phyloP scores from a whole-genome alignment of 805 yeast genomes.

The Huiozyma sinensis region DNA sequence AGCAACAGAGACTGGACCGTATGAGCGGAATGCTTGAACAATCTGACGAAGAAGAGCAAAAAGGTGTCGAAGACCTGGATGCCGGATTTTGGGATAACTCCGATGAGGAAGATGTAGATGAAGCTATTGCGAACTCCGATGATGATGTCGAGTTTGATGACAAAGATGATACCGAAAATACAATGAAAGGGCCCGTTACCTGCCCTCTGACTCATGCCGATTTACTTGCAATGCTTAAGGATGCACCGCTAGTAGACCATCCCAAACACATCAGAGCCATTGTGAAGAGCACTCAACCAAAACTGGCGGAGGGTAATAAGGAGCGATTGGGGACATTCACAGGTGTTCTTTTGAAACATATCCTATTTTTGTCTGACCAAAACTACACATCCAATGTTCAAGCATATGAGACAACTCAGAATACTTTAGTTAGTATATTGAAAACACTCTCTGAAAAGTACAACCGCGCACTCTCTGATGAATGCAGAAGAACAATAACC shows the following conservation, averaged over 20 bases:
- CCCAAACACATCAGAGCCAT: conserved; percentile 43
- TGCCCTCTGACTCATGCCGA: conserved; percentile 45
- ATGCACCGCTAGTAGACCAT: conserved; percentile 33
- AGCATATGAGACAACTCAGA: conserved; percentile 29
- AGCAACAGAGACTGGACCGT: conserved; percentile 57
- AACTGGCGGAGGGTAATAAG: conserved; percentile 72
- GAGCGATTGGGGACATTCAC: conserved; percentile 57
- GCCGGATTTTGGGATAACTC: conserved; percentile 60
- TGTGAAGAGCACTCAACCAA: conserved; percentile 57
- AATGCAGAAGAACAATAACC: conserved; percentile 45
- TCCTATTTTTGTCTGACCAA: conserved; percentile 38
- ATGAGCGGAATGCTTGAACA: conserved; percentile 58
- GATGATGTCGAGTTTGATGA: conserved; percentile 29
- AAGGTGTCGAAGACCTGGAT: conserved; percentile 58
- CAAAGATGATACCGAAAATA: conserved; percentile 28
- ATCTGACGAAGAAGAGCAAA: conserved; percentile 29
- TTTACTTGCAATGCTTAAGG: conserved; percentile 28
- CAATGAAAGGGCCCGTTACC: conserved; percentile 10
- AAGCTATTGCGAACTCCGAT: conserved; percentile 31
- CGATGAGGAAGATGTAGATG: conserved; percentile 28
- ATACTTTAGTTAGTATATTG: conserved; percentile 36
- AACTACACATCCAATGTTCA: conserved; percentile 26
- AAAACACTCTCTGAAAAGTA: conserved; percentile 55
- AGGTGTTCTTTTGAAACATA: conserved; percentile 51
- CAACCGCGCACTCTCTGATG: conserved; percentile 51